Conservation (phyloP, 306 rosid species). For the Arachis stenosperma region DNA sequence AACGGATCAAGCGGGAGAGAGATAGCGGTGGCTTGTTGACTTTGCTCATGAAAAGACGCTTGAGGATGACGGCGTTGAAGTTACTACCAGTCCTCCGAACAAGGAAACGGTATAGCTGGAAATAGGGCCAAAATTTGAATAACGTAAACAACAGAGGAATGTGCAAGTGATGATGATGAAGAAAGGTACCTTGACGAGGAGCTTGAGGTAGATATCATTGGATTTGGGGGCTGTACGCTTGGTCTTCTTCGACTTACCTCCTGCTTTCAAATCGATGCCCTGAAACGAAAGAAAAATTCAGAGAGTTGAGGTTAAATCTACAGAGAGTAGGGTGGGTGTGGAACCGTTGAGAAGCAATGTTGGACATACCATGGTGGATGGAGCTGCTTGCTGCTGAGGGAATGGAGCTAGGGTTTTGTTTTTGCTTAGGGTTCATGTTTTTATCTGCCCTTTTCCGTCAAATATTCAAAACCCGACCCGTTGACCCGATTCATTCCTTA, state of each 20-base stretch:
- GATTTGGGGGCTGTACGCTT: conserved; percentile 75
- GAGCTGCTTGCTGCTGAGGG: conserved; percentile 26
- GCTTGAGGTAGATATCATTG: conserved; percentile 76
- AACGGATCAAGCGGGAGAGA: conserved; percentile 66
- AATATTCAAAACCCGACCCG: neutral
- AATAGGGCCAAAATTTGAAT: neutral
- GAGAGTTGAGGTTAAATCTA: neutral
- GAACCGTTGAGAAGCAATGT: neutral
- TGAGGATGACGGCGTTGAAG: conserved; percentile 64
- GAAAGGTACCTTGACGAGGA: conserved; percentile 62
- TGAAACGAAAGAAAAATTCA: conserved; percentile 36
- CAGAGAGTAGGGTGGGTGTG: neutral
- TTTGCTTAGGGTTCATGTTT: conserved; percentile 31
- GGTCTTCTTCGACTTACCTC: conserved; percentile 82
- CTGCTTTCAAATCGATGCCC: conserved; percentile 88
- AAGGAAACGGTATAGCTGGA: conserved; percentile 69
- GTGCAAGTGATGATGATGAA: neutral
- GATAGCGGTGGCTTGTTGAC: conserved; percentile 71
- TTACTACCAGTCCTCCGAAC: conserved; percentile 61
- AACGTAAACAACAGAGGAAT: neutral
- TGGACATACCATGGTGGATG: conserved; percentile 50
- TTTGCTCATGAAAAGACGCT: conserved; percentile 80
- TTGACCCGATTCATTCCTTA: too few species aligned
- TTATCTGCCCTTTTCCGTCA: conserved; percentile 8
- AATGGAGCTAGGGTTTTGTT: conserved; percentile 58